Conservation (phyloP, 305 asterid species). For the Fraxinus sp. region DNA sequence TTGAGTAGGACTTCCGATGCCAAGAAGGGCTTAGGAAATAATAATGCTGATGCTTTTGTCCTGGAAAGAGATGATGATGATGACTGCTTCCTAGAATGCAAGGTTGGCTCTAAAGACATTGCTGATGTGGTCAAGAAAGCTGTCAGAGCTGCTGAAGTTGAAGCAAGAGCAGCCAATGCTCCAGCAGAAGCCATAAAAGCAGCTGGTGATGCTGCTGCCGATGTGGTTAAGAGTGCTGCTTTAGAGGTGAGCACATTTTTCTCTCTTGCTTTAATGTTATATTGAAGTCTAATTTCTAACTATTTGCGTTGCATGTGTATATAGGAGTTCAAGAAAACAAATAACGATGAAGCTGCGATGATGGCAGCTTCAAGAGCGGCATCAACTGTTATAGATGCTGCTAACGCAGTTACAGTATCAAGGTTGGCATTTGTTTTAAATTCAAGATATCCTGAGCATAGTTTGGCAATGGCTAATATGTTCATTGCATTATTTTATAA, state of each 20-base stretch:
- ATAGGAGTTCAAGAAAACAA: slow-evolving; percentile 76
- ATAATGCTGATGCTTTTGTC: slow-evolving; percentile 36
- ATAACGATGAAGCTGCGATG: slow-evolving; percentile 84
- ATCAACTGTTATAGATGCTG: slow-evolving; percentile 91
- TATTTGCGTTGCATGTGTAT: slow-evolving; percentile 14
- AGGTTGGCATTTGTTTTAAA: slow-evolving; percentile 50
- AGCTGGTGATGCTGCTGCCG: slow-evolving; percentile 99
- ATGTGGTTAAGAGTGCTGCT: slow-evolving; percentile 91
- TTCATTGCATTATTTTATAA: slow-evolving; percentile 9
- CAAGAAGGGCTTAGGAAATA: slow-evolving; percentile 46
- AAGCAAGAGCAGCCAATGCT: slow-evolving; percentile 94
- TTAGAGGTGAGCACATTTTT: slow-evolving; percentile 61
- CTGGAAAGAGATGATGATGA: slow-evolving; percentile 81
- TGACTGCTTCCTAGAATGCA: slow-evolving; percentile 87
- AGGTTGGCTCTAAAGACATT: slow-evolving; percentile 76
- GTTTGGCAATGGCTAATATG: slow-evolving; percentile 11
- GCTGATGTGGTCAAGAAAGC: slow-evolving; percentile 81
- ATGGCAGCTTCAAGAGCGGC: slow-evolving; percentile 92
- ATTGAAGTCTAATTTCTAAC: slow-evolving; percentile 16
- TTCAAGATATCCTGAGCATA: slow-evolving; percentile 17
- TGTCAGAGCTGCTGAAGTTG: slow-evolving; percentile 94
- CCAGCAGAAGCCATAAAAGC: slow-evolving; percentile 79
- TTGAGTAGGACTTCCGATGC: slow-evolving; percentile 45
- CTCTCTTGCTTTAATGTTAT: slow-evolving; percentile 24
- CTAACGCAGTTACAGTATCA: slow-evolving; percentile 60